Base-by-base conservation (phyloP, 2,329 filamentous ascomycete species). In the Aspergillus bombycis region DNA sequence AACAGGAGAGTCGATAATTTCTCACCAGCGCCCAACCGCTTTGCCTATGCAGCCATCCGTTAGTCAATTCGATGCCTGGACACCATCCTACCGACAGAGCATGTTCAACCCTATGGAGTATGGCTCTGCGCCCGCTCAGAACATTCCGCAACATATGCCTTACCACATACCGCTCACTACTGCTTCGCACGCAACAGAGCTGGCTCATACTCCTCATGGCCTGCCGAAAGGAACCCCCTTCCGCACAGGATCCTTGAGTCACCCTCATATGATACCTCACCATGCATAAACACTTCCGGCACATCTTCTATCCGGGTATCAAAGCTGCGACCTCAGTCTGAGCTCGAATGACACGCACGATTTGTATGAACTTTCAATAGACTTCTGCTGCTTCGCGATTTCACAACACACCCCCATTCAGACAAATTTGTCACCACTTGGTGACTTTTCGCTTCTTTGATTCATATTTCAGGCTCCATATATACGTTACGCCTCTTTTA, bases 71-170 rank as follows among this genome's bases (percentile, higher is more conserved):
- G 68, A 76, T 10, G 34, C 68, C 14, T 79, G 77, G 77, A 66
- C 69, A 7, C 70, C 76, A 0, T 65, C 71, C 7, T 78, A 77
- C 65, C 73, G 77, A n/a, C 73, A 73, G 28, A 71, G 71, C 30
- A 65, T 78, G 50, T 79, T 75, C 70, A 69, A 67, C 23, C 64
- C 75, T 0, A 68, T 77, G 10, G 75, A 76, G 14, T 79, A 75
- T 62, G 62, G 61, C 10, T 43, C 69, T 6, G 46, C 66, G 1
- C 61, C 64, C 36, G 65, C 58, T 21, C 75, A 76, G 48, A 57
- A 70, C 7, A 60, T 78, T 21, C 52, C 69, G n/a, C 74, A 71
- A 41, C 65, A 67, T 19, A 72, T 78, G 68, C 63, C 68, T 32
- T 78, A 75, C 62, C 70, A 70, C n/a, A 68, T 77, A 63, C 65